Conservation (phyloP, 495 filamentous ascomycete species). For the Endocarpon pusillum region DNA sequence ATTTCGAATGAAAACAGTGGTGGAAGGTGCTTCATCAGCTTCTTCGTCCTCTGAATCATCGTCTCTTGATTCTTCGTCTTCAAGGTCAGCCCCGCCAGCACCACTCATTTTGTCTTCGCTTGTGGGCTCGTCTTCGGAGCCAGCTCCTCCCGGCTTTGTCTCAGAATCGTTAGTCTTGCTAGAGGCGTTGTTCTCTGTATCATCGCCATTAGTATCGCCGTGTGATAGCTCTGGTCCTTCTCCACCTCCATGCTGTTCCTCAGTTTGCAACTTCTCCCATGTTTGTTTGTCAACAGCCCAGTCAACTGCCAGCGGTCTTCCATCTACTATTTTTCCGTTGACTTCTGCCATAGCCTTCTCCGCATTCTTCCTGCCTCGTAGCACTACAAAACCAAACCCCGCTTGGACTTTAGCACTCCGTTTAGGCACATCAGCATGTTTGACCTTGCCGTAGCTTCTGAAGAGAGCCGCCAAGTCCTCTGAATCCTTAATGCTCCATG, state of each 20-base stretch:
- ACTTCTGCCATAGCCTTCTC: constrained; percentile 69
- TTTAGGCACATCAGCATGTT: constrained; percentile 63
- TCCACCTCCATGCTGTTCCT: constrained; percentile 10
- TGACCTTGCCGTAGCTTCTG: constrained; percentile 75
- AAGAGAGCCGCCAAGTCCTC: constrained; percentile 67
- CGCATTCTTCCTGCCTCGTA: constrained; percentile 79
- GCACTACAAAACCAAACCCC: constrained; percentile 84
- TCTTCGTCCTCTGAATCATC: constrained; percentile 34
- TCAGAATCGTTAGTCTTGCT: constrained; percentile 13
- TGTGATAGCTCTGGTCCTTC: constrained; percentile 13
- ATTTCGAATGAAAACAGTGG: constrained; percentile 86
- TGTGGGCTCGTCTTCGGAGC: constrained; percentile 8
- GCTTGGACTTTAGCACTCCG: constrained; percentile 46
- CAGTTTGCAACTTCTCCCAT: constrained; percentile 49
- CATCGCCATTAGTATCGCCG: constrained; percentile 24
- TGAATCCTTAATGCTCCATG: constrained; percentile 82
- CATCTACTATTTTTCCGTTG: constrained; percentile 84
- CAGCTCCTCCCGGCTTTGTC: constrained; percentile 16
- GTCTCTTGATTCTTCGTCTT: constrained; percentile 28
- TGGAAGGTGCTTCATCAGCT: constrained; percentile 36
- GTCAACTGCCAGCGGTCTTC: constrained; percentile 75
- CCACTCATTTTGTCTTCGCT: constrained; percentile 16
- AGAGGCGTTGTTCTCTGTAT: constrained; percentile 13
- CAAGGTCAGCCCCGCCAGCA: constrained; percentile 21
- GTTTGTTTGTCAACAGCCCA: constrained; percentile 86